Evolutionary conservation across 2,329 filamentous ascomycete species (phyloP).

Genomic region (Teratosphaeria gauchensis): DNA sequence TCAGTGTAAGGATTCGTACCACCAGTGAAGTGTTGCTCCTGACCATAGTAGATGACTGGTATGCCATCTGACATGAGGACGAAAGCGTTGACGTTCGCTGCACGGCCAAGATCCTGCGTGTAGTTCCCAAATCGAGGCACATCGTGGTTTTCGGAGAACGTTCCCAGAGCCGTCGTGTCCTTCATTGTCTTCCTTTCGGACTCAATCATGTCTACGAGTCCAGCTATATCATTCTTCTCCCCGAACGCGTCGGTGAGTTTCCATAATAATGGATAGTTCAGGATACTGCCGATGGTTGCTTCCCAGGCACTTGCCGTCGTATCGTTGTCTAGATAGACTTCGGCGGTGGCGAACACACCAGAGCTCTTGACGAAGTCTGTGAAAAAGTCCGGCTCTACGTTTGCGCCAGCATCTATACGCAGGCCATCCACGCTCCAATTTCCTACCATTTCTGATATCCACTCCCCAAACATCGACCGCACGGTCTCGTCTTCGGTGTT

Average conservation of each 20-base stretch:
- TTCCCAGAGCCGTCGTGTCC: constrained; percentile 29
- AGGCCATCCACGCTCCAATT: constrained; percentile 36
- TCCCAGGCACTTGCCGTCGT: constrained; percentile 26
- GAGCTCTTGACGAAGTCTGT: constrained; percentile 25
- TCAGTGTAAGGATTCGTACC: constrained; percentile 24
- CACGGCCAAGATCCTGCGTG: constrained; percentile 27
- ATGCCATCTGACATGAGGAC: constrained; percentile 34
- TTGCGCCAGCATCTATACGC: constrained; percentile 30
- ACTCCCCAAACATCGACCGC: constrained; percentile 30
- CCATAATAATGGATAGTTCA: constrained; percentile 33
- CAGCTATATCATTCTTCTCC: constrained; percentile 25
- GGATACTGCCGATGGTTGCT: constrained; percentile 25
- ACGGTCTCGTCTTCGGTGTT: constrained; percentile 35
- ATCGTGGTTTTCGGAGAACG: constrained; percentile 36
- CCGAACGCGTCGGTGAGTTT: constrained; percentile 28
- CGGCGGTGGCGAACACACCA: constrained; percentile 29
- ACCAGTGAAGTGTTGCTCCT: constrained; percentile 33
- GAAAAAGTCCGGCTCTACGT: constrained; percentile 30
- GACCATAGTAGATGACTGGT: constrained; percentile 34
- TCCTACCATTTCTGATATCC: constrained; percentile 32
- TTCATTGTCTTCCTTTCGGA: constrained; percentile 26
- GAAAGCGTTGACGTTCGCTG: constrained; percentile 31
- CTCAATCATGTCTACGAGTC: constrained; percentile 26
- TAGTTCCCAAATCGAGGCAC: constrained; percentile 27
- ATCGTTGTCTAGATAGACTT: constrained; percentile 26